Conservation (phyloP, 2,329 filamentous ascomycete species). For the Paraphoma chrysanthemicola region DNA sequence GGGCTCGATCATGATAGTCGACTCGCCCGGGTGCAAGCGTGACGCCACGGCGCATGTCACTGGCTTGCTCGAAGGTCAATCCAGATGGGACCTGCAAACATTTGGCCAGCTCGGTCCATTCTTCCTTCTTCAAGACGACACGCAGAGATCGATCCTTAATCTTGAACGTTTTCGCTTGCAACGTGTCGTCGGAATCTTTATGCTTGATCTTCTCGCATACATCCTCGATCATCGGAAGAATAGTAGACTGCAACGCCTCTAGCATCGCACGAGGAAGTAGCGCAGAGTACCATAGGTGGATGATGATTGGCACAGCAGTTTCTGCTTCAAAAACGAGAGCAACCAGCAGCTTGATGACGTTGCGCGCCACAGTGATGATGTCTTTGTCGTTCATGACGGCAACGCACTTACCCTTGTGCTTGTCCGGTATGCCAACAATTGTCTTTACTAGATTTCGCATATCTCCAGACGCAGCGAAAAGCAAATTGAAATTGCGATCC, state of each 20-base stretch:
- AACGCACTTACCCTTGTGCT: conserved; percentile 28
- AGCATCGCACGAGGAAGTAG: conserved; percentile 33
- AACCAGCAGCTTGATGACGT: conserved; percentile 50
- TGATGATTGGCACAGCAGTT: conserved; percentile 40
- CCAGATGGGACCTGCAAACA: too few relatives aligned
- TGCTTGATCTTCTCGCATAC: conserved; percentile 42
- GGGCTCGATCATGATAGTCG: conserved; percentile 44
- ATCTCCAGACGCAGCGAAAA: conserved; percentile 55
- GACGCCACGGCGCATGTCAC: neutral
- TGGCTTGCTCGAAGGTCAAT: too few relatives aligned
- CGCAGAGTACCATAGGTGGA: conserved; percentile 58
- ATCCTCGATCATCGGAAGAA: conserved; percentile 44
- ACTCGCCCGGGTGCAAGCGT: conserved; percentile 25
- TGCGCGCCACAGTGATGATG: conserved; percentile 47
- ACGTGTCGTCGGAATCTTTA: conserved; percentile 24
- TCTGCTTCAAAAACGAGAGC: conserved; percentile 26
- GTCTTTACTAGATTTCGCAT: conserved; percentile 53
- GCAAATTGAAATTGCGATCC: conserved; percentile 26
- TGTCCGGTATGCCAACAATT: conserved; percentile 39
- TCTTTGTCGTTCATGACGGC: conserved; percentile 52
- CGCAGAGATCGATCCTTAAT: conserved; percentile 30
- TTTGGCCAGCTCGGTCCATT: too few relatives aligned
- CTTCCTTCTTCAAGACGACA: conserved; percentile 36
- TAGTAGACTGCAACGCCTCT: conserved; percentile 19
- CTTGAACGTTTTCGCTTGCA: conserved; percentile 44